Evolutionary conservation across 768 basidiomycete genomes (phyloP).

Genomic region (Podaxis carcinomalis): DNA sequence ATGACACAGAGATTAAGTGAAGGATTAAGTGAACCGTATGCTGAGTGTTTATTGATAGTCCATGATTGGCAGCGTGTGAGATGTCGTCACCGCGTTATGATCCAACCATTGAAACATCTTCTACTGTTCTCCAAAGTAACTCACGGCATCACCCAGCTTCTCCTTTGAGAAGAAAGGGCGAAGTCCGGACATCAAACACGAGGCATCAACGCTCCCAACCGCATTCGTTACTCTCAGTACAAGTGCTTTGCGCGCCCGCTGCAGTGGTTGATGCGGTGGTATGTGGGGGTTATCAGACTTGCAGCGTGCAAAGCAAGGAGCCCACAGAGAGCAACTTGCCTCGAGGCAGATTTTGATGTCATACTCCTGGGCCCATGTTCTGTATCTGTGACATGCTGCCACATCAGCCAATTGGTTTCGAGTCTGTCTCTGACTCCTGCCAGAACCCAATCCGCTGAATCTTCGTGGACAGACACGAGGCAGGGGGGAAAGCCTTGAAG

Average conservation of each 20-base stretch:
- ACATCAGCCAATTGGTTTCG: not conserved
- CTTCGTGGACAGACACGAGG: constrained; percentile 7
- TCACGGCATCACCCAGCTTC: not conserved
- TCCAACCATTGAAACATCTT: not conserved
- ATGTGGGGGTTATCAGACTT: not conserved
- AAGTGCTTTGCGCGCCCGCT: not conserved
- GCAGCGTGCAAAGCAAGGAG: not conserved
- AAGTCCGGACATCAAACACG: constrained; percentile 7
- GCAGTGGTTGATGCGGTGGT: not conserved
- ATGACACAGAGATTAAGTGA: not conserved
- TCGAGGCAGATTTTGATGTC: constrained; percentile 10
- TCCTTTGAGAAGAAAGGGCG: not conserved
- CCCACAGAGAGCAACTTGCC: constrained; percentile 1
- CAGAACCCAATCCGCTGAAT: not conserved
- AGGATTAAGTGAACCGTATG: not conserved
- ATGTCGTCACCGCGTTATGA: constrained; percentile 5
- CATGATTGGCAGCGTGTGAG: constrained; percentile 2
- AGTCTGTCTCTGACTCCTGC: not conserved
- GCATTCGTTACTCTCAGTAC: not conserved
- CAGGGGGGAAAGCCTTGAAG: not conserved
- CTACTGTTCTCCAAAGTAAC: not conserved
- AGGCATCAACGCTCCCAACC: constrained; percentile 1
- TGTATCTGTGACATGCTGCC: not conserved
- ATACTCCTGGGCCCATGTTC: not conserved
- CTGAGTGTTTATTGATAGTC: not conserved